These are phyloP conservation scores for Tolypocladium paradoxum DNA, from an alignment of 2,329 filamentous ascomycete genomes.

Conservation along the genomic window DNA sequence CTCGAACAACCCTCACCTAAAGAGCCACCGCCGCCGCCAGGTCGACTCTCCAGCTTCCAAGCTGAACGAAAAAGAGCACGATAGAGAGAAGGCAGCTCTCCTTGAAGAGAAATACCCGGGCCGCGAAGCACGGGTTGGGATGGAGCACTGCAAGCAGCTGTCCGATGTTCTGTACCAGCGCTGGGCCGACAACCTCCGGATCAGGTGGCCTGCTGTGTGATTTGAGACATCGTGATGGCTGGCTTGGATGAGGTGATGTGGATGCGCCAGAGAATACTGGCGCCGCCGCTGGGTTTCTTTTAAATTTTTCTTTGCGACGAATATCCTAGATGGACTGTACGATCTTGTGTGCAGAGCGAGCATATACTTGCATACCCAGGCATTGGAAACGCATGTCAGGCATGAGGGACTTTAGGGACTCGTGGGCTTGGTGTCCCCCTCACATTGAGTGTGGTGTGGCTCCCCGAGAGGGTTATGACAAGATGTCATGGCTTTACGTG, in stretches of 20 bases:
- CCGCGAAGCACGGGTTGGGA: slow-evolving; percentile 50
- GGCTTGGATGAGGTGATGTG: not conserved
- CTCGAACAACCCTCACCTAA: slow-evolving; percentile 75
- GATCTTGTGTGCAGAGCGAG: slow-evolving; percentile 9
- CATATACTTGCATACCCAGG: slow-evolving; percentile 10
- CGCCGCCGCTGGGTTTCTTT: not conserved
- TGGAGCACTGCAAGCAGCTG: slow-evolving; percentile 86
- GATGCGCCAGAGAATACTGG: not conserved
- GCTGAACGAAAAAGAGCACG: slow-evolving; percentile 32
- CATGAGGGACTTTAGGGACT: not conserved
- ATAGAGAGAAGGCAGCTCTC: slow-evolving; percentile 35
- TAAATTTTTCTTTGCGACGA: slow-evolving; percentile 3
- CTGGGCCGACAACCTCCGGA: slow-evolving; percentile 76
- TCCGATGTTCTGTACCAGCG: slow-evolving; percentile 84
- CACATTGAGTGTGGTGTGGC: not conserved
- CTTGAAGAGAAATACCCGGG: slow-evolving; percentile 45
- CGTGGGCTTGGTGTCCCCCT: not conserved
- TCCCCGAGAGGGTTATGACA: not conserved
- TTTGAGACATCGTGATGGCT: not conserved
- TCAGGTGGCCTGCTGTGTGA: slow-evolving; percentile 48
- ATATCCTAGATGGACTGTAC: slow-evolving; percentile 7
- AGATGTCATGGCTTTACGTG: slow-evolving; percentile 1
- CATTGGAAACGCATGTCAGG: slow-evolving; percentile 6
- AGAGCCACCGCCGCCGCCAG: slow-evolving; percentile 62
- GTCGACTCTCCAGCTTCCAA: slow-evolving; percentile 24